Base-by-base conservation (phyloP, 306 rosid species). In the Pyrus communis region DNA sequence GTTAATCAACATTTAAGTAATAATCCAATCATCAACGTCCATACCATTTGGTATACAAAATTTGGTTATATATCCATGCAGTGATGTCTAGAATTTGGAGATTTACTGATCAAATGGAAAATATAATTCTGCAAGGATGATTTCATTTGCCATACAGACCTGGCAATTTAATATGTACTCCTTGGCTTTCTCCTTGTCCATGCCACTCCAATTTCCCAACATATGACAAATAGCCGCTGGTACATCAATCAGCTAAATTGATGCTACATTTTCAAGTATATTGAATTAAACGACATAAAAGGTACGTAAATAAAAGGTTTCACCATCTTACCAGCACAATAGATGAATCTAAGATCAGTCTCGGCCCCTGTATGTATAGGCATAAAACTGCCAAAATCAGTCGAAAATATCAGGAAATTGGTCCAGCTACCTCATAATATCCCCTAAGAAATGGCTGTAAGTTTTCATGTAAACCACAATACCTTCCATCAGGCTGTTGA, bases 401-500 rank as follows among this genome's bases (percentile, higher is more conserved):
- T 75, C 63, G 14, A 27, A 70, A 74, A 45, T 8, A 19, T 28
- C 19, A 51, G 67, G 73, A 75, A 68, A 75, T 52, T 43, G 60
- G 49, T 69, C 30, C 52, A 72, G 33, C 69, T 12, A 79, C 33
- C 73, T 73, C 70, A n/a, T 64, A 73, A 23, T n/a, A 74, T 11
- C 51, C 13, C 25, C 7, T 57, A 22, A 72, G 40, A 22, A 38
- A 51, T 51, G 65, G n/a, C 22, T 22, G 15, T 61, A 38, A 22
- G 7, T 6, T 25, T 27, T 66, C 8, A 62, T 73, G 67, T 72
- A 68, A 42, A 69, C 71, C 86, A 71, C 64, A 70, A 27, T 82
- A 95, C 99, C 97, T 91, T 78, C 98, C 99, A 91, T 92, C 99
- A 28, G 97, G 92, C 82, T 91, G 97, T 82, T 95, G 99, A 84